Evolutionary conservation across 257 asterid species (phyloP), one percentile per base, ranked within the genome.

Genomic region (Solanum pinnatisectum): DNA sequence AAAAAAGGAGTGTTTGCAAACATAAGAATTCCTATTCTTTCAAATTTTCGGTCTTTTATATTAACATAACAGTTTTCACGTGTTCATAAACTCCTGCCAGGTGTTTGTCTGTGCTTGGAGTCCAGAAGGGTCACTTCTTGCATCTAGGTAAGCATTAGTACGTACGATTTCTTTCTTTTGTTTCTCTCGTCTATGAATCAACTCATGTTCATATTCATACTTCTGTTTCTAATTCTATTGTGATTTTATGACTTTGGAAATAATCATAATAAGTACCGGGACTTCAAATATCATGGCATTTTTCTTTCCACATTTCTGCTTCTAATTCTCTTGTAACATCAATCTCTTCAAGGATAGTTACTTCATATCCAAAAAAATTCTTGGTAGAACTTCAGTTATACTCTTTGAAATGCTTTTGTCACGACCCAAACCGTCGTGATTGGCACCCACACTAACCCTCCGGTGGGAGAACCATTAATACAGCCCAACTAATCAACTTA

Each of bases 51-150:
- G 33, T 76, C 56, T 76, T 76, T 4, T 37, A 37, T 76, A 39
- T 37, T 76, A 76, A 76, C 74, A 25, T 27, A 4, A 27, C 16
- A 67, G 20, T n/a, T 13, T 84, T 72, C 76, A 84, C 78, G 18
- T 52, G n/a, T 18, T 52, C 63, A 20, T 52, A 18, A 52, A 52
- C 23, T 52, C 63, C 22, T 52, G 89, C 70, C 94, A 95, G 98
- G 98, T 97, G 90, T 95, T 95, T 94, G 98, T 98, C 10, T 95
- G 98, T 92, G 95, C 98, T 8, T 95, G 98, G 99, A 95, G 94
- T 88, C 97, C 99, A 60, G 42, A 91, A 76, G 97, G 98, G 83
- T 93, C 98, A 87, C 94, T 96, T 92, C 98, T 97, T 91, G 98
- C 99, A 87, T 93, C 98, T 87, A 98, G 99, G 99, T 95, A 86